phyloP scores from a whole-genome alignment of 768 basidiomycete genomes.

The Cyclocybe cylindracea region DNA sequence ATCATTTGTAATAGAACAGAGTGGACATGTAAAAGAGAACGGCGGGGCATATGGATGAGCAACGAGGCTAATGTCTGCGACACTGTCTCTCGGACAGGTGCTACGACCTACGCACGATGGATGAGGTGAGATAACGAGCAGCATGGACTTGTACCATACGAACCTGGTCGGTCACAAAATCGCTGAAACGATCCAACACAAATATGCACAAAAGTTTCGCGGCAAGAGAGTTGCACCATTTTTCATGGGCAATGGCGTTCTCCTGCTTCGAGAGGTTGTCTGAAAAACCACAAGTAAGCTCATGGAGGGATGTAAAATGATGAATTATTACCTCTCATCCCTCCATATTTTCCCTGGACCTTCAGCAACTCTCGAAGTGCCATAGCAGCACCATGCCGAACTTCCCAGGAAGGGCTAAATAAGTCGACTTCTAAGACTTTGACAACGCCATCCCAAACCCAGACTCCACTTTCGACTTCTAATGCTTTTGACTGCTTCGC shows the following conservation, averaged over 20 bases:
- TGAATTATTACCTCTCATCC: conserved; percentile 65
- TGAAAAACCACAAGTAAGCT: conserved; percentile 22
- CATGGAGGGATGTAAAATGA: not conserved
- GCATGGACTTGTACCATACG: not conserved
- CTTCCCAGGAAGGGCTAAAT: conserved; percentile 88
- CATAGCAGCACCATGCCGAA: conserved; percentile 91
- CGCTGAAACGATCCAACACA: conserved; percentile 95
- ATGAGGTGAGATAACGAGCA: not conserved
- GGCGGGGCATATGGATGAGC: conserved; percentile 84
- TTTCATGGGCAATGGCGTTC: conserved; percentile 72
- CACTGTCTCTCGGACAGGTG: conserved; percentile 95
- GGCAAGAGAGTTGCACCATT: conserved; percentile 89
- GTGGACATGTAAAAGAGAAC: conserved; percentile 79
- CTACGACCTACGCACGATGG: conserved; percentile 60
- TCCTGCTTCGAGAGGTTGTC: conserved; percentile 53
- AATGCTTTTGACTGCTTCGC: conserved; percentile 78
- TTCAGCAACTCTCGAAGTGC: conserved; percentile 88
- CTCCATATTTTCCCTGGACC: conserved; percentile 78
- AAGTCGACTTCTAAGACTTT: conserved; percentile 81
- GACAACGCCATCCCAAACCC: conserved; percentile 87
- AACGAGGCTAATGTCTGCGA: conserved; percentile 92
- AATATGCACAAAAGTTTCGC: conserved; percentile 87
- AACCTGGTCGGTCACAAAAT: conserved; percentile 92
- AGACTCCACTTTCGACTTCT: conserved; percentile 70
- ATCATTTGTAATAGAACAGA: conserved; percentile 90